Base-by-base conservation (phyloP, 768 basidiomycete genomes). In the Podaxis mareebaensis region DNA sequence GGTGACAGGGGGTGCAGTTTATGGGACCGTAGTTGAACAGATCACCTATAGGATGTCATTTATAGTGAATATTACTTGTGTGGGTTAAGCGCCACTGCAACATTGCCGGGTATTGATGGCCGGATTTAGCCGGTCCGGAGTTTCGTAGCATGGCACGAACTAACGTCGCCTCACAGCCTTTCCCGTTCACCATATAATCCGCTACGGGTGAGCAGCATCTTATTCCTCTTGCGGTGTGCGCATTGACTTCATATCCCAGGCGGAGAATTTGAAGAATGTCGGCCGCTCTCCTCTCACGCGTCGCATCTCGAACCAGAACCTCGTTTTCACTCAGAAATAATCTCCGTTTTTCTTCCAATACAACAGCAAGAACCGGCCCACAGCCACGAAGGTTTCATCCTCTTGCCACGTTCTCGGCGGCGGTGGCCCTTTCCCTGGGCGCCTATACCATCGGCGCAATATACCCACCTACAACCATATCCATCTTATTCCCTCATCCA, bases 401-500 rank as follows among this genome's bases (percentile, higher is more conserved):
- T 17, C 12, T 55, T 6, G 8, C 36, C 10, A 49, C 53, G 17
- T 33, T 55, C 3, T 56, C 61, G 0, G 61, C 46, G 7, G 53
- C 54, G 10, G 20, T 33, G 15, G 40, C 46, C 20, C 44, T 62
- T 7, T 48, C 61, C 15, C 4, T 62, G 2, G 61, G 61, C 24
- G 33, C 61, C 11, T 62, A 62, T 55, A 74, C 79, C n/a, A 63
- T 83, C 24, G 93, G 93, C 8, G 81, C 89, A 4, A 75, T 92
- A 65, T 93, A 87, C 69, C 92, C 91, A 5, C 92, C 89, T 5
- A 74, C 82, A 0, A 72, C 89, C 28, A 70, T 90, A 40, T 80
- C 87, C 20, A 81, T 93, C 57, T 76, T 96, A 26, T 90, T 89
- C 53, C 95, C 95, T 2, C 83, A 90, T 10, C 78, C 84, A 0